Conservation (phyloP, 352 stramenopile genomes). For the Globisporangium cystogenes region DNA sequence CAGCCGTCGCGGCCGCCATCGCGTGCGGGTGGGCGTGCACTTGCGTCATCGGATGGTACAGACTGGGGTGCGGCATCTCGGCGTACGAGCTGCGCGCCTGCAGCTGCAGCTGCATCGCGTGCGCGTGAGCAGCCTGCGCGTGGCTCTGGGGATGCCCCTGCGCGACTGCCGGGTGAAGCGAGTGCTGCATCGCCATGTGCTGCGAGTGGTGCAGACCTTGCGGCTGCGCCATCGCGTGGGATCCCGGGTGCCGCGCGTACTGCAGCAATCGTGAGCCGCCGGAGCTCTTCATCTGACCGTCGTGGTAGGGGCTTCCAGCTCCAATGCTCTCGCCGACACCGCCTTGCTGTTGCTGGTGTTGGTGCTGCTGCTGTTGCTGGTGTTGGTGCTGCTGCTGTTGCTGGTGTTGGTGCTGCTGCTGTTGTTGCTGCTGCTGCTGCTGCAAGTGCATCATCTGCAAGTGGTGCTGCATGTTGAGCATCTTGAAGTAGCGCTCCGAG, state of each 20-base stretch:
- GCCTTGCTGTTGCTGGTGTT: conserved; percentile 46
- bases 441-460: conserved; percentile 84
- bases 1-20: conserved; percentile 10
- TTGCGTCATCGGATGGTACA: conserved; percentile 52
- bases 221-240: conserved; percentile 8
- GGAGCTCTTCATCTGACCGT: conserved; percentile 34
- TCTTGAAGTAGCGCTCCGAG: conserved; percentile 76
- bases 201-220: conserved; percentile 20
- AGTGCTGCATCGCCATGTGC: conserved; percentile 48
- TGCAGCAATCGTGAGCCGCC: conserved; percentile 34
- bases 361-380: conserved; percentile 79
- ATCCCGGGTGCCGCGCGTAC: conserved; percentile 21
- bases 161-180: conserved; percentile 41
- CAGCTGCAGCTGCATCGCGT: conserved; percentile 56
- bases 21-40: conserved; percentile 30
- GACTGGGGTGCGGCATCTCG: conserved; percentile 35
- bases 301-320: conserved; percentile 40
- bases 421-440: conserved; percentile 63
- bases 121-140: conserved; percentile 34
- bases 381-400: conserved; percentile 69
- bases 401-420: conserved; percentile 50
- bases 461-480: conserved; percentile 85
- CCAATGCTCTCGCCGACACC: conserved; percentile 22
- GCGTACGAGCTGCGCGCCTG: conserved; percentile 28
- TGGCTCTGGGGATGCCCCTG: conserved; percentile 28